Base-by-base conservation (phyloP, 148 eudicot genomes). In the Fagopyrum tataricum region DNA sequence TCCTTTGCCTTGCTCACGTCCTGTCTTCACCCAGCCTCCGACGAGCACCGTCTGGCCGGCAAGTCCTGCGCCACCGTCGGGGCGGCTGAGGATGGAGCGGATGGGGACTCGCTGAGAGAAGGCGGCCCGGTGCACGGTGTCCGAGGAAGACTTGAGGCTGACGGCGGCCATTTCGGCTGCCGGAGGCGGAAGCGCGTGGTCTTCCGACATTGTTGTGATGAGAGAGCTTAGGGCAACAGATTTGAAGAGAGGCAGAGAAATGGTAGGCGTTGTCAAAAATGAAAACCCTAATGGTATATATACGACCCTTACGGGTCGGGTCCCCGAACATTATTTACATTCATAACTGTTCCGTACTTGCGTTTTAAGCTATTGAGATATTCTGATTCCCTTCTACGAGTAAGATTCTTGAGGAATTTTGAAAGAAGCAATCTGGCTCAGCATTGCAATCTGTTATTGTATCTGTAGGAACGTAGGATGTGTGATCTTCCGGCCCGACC, bases 1-100 rank as follows among this genome's bases (percentile, higher is more conserved):
- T 1, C 90, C 90, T 24, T 90, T 87, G 0, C 91, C 92, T 72
- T 89, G 96, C 74, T 88, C 88, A 0, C 98, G 76, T 9, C 98
- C 98, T 0, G 96, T 90, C 68, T 92, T 92, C 9, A 95, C 98
- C 98, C 97, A 95, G 0, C 98, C 98, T 1, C 91, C 92, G 67
- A 95, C 81, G 9, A 82, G 72, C 4, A 85, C 88, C 0, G 24
- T 74, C 73, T 81, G 78, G 31, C 97, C 96, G 72, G 96, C 85
- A 1, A 95, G 75, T 0, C 85, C 88, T 37, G 87, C 83, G 73
- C 98, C 98, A 72, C 86, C 89, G 79, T 95, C 93, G 20, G 90
- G 78, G 3, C 81, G 82, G 81, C 64, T 2, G 7, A 95, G 72
- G 77, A 95, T 95, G 55, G 79, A 58, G 2, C 76, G 74, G 82